A percentile compares a stretch with the other conserved stretches of the same genome.
These are phyloP conservation scores for Combretum micranthum DNA, from an alignment of 345 rosid species.

Conservation along the genomic window DNA sequence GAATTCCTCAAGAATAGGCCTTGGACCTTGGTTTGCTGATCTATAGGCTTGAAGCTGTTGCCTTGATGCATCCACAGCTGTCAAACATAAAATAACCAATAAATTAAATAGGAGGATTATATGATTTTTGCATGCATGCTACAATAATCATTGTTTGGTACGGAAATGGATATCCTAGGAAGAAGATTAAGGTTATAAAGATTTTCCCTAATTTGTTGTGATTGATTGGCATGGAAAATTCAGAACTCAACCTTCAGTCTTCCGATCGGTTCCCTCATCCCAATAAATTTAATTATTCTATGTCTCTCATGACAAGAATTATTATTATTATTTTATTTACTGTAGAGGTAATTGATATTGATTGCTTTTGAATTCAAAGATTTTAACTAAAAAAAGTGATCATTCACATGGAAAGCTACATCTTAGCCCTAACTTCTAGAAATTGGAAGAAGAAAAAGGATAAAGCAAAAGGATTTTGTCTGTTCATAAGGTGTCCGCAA, in stretches of 20 bases:
- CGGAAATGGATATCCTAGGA: no score
- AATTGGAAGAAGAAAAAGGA: slow-evolving; percentile 24
- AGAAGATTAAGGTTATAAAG: no score
- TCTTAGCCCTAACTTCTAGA: slow-evolving; percentile 27
- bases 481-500: not conserved
- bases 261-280: no score
- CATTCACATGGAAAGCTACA: slow-evolving; percentile 16
- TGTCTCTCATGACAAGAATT: no score
- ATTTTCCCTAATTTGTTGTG: no score
- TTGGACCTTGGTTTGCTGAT: slow-evolving; percentile 46
- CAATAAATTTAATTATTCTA: no score
- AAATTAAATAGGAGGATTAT: no score
- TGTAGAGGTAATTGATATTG: not conserved
- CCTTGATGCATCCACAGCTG: slow-evolving; percentile 86
- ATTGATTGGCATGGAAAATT: no score
- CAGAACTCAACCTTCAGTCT: no score
- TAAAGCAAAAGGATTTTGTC: slow-evolving; percentile 8
- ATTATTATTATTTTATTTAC: no score
- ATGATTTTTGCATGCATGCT: no score
- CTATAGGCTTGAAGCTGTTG: slow-evolving; percentile 67
- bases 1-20: slow-evolving; percentile 87
- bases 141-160: no score
- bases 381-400: slow-evolving; percentile 9
- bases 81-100: not conserved
- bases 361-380: slow-evolving; percentile 19